These are phyloP conservation scores for Chlamydomonas incerta DNA, from an alignment of 139 green algal genomes.

Conservation along the genomic window DNA sequence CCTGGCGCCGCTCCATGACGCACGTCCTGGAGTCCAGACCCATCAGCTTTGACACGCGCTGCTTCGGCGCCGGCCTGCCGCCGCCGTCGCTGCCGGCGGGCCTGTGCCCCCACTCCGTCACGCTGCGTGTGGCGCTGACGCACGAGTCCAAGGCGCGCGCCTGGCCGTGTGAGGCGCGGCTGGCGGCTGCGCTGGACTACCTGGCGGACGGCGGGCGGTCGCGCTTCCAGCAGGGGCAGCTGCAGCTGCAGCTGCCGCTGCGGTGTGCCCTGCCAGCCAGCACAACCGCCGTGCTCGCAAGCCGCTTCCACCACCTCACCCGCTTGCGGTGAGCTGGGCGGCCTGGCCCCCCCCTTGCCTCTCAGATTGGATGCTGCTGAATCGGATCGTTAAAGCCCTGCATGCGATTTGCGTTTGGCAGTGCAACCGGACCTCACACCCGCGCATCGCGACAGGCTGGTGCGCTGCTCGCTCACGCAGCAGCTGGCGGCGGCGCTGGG, in stretches of 20 bases:
- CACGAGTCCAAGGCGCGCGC: constrained; percentile 1
- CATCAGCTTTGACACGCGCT: background rate
- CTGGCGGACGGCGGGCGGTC: background rate
- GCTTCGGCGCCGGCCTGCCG: background rate
- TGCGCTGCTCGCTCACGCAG: background rate
- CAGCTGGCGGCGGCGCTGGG: constrained; percentile 8
- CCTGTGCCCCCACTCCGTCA: background rate
- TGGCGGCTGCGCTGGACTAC: background rate
- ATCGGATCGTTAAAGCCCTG: no score
- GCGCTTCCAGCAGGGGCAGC: background rate
- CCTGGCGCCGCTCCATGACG: constrained; percentile 1
- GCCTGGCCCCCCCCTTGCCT: no score
- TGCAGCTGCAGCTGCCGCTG: constrained; percentile 27
- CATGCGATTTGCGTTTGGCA: no score
- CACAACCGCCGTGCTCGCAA: background rate
- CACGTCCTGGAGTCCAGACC: background rate
- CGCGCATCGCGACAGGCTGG: background rate
- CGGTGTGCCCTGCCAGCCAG: background rate
- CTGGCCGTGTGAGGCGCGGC: background rate
- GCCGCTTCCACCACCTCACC: background rate
- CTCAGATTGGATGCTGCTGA: no score
- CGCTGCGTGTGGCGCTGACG: background rate
- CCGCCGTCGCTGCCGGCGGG: no score
- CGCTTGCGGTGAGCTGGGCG: constrained; percentile 18
- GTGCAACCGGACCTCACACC: no score